A percentile compares a stretch with the other conserved stretches of the same genome.
These are phyloP conservation scores for Capsella rubella DNA, from an alignment of 441 rosid genomes.

Conservation along the genomic window DNA sequence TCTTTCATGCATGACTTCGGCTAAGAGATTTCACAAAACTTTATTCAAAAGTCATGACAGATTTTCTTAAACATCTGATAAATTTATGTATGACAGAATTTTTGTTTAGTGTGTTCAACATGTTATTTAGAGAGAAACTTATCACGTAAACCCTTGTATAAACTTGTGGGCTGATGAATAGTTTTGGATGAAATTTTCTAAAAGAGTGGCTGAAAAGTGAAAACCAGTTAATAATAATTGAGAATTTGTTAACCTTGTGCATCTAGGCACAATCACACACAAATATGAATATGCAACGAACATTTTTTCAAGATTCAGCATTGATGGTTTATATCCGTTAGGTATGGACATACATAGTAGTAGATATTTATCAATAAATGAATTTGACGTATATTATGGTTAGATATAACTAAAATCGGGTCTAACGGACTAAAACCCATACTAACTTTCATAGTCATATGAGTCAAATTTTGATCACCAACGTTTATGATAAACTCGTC, in stretches of 20 bases:
- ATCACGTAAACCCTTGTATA: neutral
- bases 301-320: neutral
- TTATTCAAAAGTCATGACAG: too few species aligned
- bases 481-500: too few species aligned
- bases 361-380: neutral
- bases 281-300: neutral
- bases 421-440: too few species aligned
- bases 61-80: too few species aligned
- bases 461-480: too few species aligned
- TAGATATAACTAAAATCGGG: too few species aligned
- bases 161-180: slow-evolving; percentile 33
- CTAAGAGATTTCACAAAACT: too few species aligned
- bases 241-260: slow-evolving; percentile 10
- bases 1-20: too few species aligned
- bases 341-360: neutral
- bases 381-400: neutral
- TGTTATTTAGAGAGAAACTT: neutral
- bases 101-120: too few species aligned
- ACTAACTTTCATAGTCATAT: too few species aligned
- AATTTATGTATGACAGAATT: too few species aligned
- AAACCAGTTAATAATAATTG: neutral
- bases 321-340: slow-evolving; percentile 1
- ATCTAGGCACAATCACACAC: slow-evolving; percentile 22
- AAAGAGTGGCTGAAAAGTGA: slow-evolving; percentile 11
- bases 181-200: slow-evolving; percentile 4